Percentiles rank a stretch among this genome's conserved stretches.
These are phyloP conservation scores for Rosa multiflora DNA, from an alignment of 306 rosid species.

Conservation along the genomic window DNA sequence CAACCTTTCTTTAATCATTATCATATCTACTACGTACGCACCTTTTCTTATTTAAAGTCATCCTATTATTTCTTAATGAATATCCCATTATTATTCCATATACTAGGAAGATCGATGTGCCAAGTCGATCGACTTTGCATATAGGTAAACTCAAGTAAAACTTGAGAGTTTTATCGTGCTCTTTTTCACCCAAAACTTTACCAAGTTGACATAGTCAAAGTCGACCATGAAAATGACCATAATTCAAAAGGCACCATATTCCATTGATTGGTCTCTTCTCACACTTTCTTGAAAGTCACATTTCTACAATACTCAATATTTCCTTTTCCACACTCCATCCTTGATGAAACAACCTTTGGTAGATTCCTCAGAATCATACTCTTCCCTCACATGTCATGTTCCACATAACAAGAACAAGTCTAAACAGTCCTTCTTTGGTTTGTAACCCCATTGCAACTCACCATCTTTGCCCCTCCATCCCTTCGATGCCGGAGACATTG, in stretches of 20 bases:
- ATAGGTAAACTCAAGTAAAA: too few relatives aligned
- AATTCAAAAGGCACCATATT: slow-evolving; percentile 23
- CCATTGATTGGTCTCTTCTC: slow-evolving; percentile 29
- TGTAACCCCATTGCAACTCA: not conserved
- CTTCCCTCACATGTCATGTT: slow-evolving; percentile 18
- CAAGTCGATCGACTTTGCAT: too few relatives aligned
- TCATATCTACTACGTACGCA: not conserved
- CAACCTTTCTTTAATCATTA: not conserved
- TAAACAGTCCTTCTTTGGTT: not conserved
- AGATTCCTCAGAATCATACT: slow-evolving; percentile 57
- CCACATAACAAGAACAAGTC: not conserved
- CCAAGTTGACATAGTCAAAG: not conserved
- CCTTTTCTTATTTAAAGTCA: not conserved
- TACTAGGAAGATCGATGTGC: too few relatives aligned
- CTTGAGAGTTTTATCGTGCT: too few relatives aligned
- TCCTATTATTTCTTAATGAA: too few relatives aligned
- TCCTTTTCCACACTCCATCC: slow-evolving; percentile 13
- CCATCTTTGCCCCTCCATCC: not conserved
- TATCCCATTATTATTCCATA: too few relatives aligned
- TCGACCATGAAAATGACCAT: not conserved
- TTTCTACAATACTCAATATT: not conserved
- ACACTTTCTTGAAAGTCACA: slow-evolving; percentile 7
- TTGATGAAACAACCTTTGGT: slow-evolving; percentile 1
- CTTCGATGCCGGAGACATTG: not conserved
- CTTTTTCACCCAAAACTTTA: not conserved